These are phyloP conservation scores for Sporisorium exsertum DNA, from an alignment of 1,284 basidiomycete species.

Conservation along the genomic window DNA sequence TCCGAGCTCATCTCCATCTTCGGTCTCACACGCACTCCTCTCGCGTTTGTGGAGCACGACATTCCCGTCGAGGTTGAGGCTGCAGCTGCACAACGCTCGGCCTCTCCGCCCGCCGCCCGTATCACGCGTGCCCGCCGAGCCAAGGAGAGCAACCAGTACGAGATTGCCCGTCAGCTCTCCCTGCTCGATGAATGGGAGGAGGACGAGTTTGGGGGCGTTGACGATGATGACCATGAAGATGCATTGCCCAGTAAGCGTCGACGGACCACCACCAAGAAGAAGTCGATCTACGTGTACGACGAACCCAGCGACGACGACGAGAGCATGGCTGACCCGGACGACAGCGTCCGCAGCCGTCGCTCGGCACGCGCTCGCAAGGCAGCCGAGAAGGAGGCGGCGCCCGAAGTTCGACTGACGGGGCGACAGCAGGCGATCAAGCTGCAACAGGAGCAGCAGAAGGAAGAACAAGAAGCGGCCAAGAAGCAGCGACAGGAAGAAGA, in stretches of 20 bases:
- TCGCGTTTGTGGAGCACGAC: constrained; percentile 43
- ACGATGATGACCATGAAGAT: constrained; percentile 17
- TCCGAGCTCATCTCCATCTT: constrained; percentile 23
- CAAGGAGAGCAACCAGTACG: constrained; percentile 37
- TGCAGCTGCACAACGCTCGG: constrained; percentile 32
- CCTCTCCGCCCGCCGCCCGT: constrained; percentile 22
- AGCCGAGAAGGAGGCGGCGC: constrained; percentile 16
- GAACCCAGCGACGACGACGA: constrained; percentile 43
- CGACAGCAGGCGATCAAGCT: constrained; percentile 49
- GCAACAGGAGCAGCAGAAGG: constrained; percentile 48
- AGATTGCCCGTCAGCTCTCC: constrained; percentile 35
- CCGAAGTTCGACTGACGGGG: constrained; percentile 32
- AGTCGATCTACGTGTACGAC: constrained; percentile 49
- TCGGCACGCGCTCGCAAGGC: constrained; percentile 19
- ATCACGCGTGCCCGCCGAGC: constrained; percentile 34
- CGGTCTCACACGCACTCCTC: constrained; percentile 13
- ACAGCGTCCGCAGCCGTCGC: constrained; percentile 10
- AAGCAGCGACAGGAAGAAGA: constrained; percentile 24
- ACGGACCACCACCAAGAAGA: constrained; percentile 18
- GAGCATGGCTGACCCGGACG: constrained; percentile 43
- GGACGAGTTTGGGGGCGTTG: constrained; percentile 36
- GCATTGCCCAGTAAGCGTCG: constrained; percentile 15
- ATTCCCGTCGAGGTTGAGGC: constrained; percentile 41
- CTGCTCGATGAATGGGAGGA: constrained; percentile 42
- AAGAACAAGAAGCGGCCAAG: constrained; percentile 24